Evolutionary conservation across 768 basidiomycete genomes (phyloP).

Genomic region (Polyporus arcularius): DNA sequence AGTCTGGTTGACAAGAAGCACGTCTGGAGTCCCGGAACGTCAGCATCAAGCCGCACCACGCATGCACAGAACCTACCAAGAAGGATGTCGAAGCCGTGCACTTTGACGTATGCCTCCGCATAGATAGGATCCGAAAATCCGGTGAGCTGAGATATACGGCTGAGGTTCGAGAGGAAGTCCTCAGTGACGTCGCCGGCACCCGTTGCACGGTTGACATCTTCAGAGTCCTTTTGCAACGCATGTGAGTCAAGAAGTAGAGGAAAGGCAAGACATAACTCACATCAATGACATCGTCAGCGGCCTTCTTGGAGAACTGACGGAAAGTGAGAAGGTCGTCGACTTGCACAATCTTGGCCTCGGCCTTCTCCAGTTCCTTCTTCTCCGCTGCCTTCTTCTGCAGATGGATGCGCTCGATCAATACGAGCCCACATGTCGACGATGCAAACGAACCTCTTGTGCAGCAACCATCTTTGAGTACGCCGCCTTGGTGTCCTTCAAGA

Average conservation of each 20-base stretch:
- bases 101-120: conserved; percentile 96
- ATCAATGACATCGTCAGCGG: conserved; percentile 75
- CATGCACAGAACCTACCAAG: conserved; percentile 56
- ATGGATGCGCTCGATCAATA: neutral
- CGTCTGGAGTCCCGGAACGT: conserved; percentile 51
- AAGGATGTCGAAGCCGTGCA: conserved; percentile 96
- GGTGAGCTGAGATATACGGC: conserved; percentile 90
- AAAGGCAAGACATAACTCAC: conserved; percentile 38
- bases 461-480: conserved; percentile 96
- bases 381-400: conserved; percentile 84
- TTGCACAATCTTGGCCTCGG: conserved; percentile 73
- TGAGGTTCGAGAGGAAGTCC: conserved; percentile 93
- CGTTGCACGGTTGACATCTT: conserved; percentile 87
- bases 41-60: neutral
- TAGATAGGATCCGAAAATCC: conserved; percentile 99
- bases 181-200: conserved; percentile 82
- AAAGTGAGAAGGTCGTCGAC: conserved; percentile 92
- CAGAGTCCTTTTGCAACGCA: conserved; percentile 65
- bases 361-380: conserved; percentile 81
- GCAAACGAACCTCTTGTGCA: conserved; percentile 76
- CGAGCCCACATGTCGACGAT: neutral
- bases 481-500: conserved; percentile 83
- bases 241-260: neutral
- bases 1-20: conserved; percentile 96
- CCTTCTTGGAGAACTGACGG: conserved; percentile 94